phyloP scores from a whole-genome alignment of 2,329 filamentous ascomycete species.

The Phyllosticta citribraziliensis region DNA sequence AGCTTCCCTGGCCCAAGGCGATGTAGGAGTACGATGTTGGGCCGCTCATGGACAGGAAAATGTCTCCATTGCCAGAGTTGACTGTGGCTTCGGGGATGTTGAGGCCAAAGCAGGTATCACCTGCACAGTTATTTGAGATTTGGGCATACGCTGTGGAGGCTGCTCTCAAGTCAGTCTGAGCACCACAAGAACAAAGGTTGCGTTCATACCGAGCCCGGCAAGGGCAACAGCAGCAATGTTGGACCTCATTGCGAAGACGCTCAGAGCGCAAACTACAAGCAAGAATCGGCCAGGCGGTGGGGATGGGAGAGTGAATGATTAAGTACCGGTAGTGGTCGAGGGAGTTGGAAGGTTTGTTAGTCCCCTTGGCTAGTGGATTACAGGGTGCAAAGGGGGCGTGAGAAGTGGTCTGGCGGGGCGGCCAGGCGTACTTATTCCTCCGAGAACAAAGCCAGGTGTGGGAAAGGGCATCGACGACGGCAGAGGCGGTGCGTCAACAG shows the following conservation, averaged over 20 bases:
- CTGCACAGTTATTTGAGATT: conserved; percentile 2
- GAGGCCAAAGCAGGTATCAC: conserved; percentile 38
- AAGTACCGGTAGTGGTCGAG: conserved; percentile 5
- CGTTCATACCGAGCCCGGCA: conserved; percentile 4
- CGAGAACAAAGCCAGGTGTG: not conserved
- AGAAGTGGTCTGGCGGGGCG: not conserved
- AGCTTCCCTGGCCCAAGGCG: conserved; percentile 44
- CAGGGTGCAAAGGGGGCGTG: not conserved
- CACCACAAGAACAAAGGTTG: not conserved
- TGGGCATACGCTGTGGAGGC: conserved; percentile 7
- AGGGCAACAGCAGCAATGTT: conserved; percentile 7
- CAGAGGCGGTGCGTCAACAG: not conserved
- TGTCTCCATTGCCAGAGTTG: conserved; percentile 41
- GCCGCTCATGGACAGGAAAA: conserved; percentile 49
- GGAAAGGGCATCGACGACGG: not conserved
- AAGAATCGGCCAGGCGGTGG: not conserved
- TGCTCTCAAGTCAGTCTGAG: not conserved
- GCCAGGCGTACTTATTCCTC: conserved; percentile 2
- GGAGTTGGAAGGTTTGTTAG: conserved; percentile 3
- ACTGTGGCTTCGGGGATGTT: conserved; percentile 46
- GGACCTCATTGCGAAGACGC: conserved; percentile 2
- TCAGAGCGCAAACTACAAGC: not conserved
- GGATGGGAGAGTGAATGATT: not conserved
- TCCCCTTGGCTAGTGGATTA: conserved; percentile 1
- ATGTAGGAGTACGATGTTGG: conserved; percentile 46